Evolutionary conservation across 2,329 filamentous ascomycete genomes (phyloP).

Genomic region (Myriangium duriaei): DNA sequence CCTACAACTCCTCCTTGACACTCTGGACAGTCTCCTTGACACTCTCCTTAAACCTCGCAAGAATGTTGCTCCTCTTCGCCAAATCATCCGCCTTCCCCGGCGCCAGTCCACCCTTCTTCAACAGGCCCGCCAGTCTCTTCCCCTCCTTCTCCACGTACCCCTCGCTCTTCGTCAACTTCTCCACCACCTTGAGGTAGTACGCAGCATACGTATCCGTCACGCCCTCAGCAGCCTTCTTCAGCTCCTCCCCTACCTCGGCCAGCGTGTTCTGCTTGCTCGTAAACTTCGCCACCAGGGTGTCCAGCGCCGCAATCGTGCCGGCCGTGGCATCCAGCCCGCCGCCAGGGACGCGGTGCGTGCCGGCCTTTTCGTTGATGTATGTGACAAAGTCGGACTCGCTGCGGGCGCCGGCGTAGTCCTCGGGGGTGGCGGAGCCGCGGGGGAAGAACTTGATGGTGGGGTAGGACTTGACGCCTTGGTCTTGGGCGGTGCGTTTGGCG

Average conservation of each 20-base stretch:
- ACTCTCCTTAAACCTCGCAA: constrained; percentile 59
- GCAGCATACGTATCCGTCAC: constrained; percentile 73
- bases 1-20: constrained; percentile 23
- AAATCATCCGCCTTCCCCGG: constrained; percentile 82
- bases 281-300: constrained; percentile 64
- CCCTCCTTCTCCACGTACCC: constrained; percentile 79
- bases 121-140: constrained; percentile 61
- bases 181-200: constrained; percentile 87
- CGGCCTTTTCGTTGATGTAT: constrained; percentile 80
- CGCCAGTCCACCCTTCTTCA: constrained; percentile 76
- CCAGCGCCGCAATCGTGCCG: constrained; percentile 70
- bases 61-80: constrained; percentile 73
- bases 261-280: constrained; percentile 45
- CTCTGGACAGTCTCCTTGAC: constrained; percentile 24
- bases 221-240: constrained; percentile 55
- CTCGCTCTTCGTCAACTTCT: constrained; percentile 66
- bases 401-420: constrained; percentile 64
- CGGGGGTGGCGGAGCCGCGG: constrained; percentile 60
- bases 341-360: constrained; percentile 71
- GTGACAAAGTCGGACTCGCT: constrained; percentile 61
- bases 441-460: constrained; percentile 98
- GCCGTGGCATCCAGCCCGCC: constrained; percentile 67
- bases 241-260: constrained; percentile 54
- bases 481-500: constrained; percentile 63
- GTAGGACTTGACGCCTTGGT: constrained; percentile 72